Base-by-base conservation (phyloP, 2,329 filamentous ascomycete species). In the Fusarium clavum region DNA sequence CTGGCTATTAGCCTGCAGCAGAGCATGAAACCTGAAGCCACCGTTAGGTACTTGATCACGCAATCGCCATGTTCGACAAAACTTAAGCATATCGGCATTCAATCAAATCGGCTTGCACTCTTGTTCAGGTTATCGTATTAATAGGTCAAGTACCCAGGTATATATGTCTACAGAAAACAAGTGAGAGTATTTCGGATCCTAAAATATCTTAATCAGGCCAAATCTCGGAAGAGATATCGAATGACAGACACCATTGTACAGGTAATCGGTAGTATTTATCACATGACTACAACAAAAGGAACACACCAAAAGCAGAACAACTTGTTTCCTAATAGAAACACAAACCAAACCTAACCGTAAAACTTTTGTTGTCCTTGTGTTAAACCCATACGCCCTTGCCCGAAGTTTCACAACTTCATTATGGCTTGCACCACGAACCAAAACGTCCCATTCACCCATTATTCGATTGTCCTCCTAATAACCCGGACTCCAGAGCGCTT, bases 401-500 rank as follows among this genome's bases (percentile, higher is more conserved):
- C 56, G 30, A 67, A 63, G 61, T 64, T 47, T 25, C 51, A 47
- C 55, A 64, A 45, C 61, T 45, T 49, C 40, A 13, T 66, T 11
- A 44, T 60, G 43, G 56, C 46, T 41, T 70, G 61, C 61, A 38
- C 67, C 56, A 52, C 32, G 47, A 57, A 61, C 47, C 55, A 52
- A 55, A 27, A 44, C 32, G 51, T 69, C 48, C 52, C 62, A 51
- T 61, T 47, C 53, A 43, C 40, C 63, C 63, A 71, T 72, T 72
- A 64, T 40, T 58, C 47, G 54, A 59, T 38, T 62, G 18, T 58
- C 49, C 57, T 40, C 32, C 32, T 27, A 40, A 13, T 41, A n/a
- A 41, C 59, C 60, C 43, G 67, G 66, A 75, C 73, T 75, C 72
- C 69, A 61, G 44, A 68, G 59, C 53, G 56, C 53, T 72, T 57